A percentile compares a stretch with the other conserved stretches of the same genome.
Evolutionary conservation across 2,329 filamentous ascomycete species (phyloP).

Genomic region (Aspergillus bombycis): DNA sequence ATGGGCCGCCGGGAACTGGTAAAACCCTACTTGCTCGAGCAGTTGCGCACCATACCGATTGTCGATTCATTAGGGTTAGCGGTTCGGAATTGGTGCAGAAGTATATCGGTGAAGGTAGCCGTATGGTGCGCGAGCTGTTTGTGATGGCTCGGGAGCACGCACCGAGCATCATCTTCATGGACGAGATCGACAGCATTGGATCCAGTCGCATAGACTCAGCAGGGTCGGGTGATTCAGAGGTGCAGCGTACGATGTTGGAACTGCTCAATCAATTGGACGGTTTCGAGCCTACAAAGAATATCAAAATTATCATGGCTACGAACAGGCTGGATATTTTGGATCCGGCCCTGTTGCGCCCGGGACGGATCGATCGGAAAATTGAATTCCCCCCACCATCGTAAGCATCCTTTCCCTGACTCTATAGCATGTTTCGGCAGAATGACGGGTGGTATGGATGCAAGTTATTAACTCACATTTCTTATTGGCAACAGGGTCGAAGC

Average conservation of each 20-base stretch:
- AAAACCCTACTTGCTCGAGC: constrained; percentile 95
- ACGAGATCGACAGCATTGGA: constrained; percentile 98
- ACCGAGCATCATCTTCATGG: constrained; percentile 99
- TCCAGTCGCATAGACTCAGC: constrained; percentile 95
- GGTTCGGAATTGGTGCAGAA: constrained; percentile 97
- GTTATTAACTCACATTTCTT: constrained; percentile 24
- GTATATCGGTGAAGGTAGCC: constrained; percentile 96
- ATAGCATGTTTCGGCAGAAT: neutral
- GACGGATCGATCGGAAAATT: constrained; percentile 97
- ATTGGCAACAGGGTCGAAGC: constrained; percentile 69
- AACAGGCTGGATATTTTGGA: constrained; percentile 98
- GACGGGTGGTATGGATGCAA: neutral
- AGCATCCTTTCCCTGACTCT: constrained; percentile 25
- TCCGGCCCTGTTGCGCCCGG: constrained; percentile 90
- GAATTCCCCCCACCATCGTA: constrained; percentile 93
- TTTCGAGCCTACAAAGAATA: constrained; percentile 99
- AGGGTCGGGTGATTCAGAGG: constrained; percentile 93
- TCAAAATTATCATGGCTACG: constrained; percentile 99
- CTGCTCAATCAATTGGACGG: constrained; percentile 97
- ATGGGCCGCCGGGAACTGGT: constrained; percentile 94
- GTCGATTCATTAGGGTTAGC: constrained; percentile 97
- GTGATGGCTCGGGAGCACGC: constrained; percentile 99
- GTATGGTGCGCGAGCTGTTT: constrained; percentile 98
- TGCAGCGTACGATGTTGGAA: constrained; percentile 98
- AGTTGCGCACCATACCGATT: constrained; percentile 97